phyloP scores from a whole-genome alignment of 2,329 filamentous ascomycete genomes.

The Salinomyces thailandicus region DNA sequence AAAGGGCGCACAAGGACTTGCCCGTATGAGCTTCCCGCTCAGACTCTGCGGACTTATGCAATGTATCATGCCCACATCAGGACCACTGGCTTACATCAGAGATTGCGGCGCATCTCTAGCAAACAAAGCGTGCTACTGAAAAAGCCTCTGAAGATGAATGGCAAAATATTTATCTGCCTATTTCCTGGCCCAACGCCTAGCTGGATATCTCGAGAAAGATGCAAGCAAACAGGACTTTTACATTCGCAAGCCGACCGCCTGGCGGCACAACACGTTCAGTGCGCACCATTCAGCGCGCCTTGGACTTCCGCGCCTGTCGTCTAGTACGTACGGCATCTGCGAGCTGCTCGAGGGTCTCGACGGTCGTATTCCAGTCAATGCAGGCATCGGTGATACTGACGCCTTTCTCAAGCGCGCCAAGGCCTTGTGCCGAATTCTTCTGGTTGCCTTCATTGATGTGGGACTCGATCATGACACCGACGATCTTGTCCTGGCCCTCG shows the following conservation, averaged over 20 bases:
- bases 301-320: constrained; percentile 39
- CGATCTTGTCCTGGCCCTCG: constrained; percentile 74
- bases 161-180: background rate
- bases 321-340: constrained; percentile 72
- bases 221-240: constrained; percentile 3
- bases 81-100: too few relatives aligned
- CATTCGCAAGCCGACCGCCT: constrained; percentile 1
- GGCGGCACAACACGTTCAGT: constrained; percentile 3
- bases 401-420: constrained; percentile 67
- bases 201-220: constrained; percentile 3
- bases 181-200: constrained; percentile 4
- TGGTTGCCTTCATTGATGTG: constrained; percentile 76
- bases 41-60: too few relatives aligned
- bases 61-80: too few relatives aligned
- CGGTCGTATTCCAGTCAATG: constrained; percentile 83
- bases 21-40: constrained; percentile 58
- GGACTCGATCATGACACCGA: constrained; percentile 98
- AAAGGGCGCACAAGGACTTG: constrained; percentile 63
- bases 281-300: constrained; percentile 8
- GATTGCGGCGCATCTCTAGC: too few relatives aligned
- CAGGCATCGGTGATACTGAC: constrained; percentile 95
- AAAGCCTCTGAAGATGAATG: background rate
- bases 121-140: too few relatives aligned
- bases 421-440: constrained; percentile 78
- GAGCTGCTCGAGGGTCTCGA: constrained; percentile 70